Evolutionary conservation across 164 flowering plant species (phyloP), one percentile per base, ranked within the genome.

Genomic region (Vitis riparia): DNA sequence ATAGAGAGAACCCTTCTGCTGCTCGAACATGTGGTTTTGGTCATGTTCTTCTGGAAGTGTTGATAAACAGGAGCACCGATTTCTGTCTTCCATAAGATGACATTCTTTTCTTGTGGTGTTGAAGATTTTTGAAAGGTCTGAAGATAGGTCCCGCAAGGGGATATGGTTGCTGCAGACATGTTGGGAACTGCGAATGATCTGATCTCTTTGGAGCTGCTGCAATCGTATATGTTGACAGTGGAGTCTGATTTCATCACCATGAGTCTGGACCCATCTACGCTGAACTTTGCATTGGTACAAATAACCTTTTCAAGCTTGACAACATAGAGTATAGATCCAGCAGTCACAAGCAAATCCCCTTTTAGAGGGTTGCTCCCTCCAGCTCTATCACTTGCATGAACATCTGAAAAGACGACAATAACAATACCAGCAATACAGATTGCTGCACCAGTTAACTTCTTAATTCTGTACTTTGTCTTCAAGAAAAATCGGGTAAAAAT

Each of bases 331-430:
- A 87, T 87, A 70, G 98, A 82, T 47, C 98, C 98, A 57, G 85
- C 94, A 74, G 91, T 79, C 59, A 94, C 95, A 74, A 94, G 87
- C 27, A 84, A n/a, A 80, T 94, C 99, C 67, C 99, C 99, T 85
- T 85, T 88, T 47, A 86, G 62, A 52, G 95, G 97, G 69, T 85
- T 87, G 78, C 90, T 87, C 27, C 97, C 97, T 49, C 85, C 85
- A 66, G 91, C 78, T 65, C 97, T 79, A 67, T 91, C 97, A 60
- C 78, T 70, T 53, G 94, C 81, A 85, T 94, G 94, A 61, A 86
- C 97, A 85, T 94, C 97, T 48, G 98, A 94, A 66, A 92, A 92
- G 27, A 92, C 81, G 74, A 94, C 97, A 74, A 81, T 23, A 68
- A 94, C 89, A 63, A 89, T 87, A 30, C 98, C 98, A 71, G 85